phyloP scores from a whole-genome alignment of 1,139 yeast genomes.

The Hyphopichia pseudoburtonii region DNA sequence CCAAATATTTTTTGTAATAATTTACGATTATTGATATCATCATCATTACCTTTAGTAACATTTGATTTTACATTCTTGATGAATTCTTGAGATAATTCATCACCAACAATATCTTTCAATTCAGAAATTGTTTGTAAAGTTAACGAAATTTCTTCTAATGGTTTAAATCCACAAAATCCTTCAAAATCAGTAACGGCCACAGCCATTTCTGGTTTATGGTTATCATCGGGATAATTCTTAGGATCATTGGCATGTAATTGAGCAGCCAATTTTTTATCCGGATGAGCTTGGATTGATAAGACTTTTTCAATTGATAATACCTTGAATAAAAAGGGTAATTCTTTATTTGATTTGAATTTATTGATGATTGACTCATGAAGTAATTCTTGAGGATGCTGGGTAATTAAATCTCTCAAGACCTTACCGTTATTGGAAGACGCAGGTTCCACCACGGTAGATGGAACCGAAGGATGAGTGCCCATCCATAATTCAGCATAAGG shows the following conservation, averaged over 20 bases:
- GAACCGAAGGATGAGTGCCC: conserved; percentile 97
- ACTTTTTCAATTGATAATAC: conserved; percentile 92
- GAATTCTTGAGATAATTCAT: conserved; percentile 54
- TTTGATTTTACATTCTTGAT: conserved; percentile 44
- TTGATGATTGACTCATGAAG: conserved; percentile 58
- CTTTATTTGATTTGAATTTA: conserved; percentile 68
- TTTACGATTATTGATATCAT: conserved; percentile 55
- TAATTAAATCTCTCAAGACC: conserved; percentile 64
- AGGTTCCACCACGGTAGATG: conserved; percentile 59
- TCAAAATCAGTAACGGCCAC: conserved; percentile 93
- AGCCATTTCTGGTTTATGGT: conserved; percentile 99
- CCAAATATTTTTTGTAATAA: conserved; percentile 75
- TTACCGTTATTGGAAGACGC: conserved; percentile 37
- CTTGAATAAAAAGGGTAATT: conserved; percentile 89
- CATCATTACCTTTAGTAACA: conserved; percentile 45
- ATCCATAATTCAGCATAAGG: conserved; percentile 97
- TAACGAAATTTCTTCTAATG: conserved; percentile 69
- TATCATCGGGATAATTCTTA: conserved; percentile 92
- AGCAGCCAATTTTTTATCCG: conserved; percentile 82
- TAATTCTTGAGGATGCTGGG: conserved; percentile 55
- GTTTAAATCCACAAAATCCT: conserved; percentile 98
- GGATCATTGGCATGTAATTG: conserved; percentile 82
- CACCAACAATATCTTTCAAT: conserved; percentile 68
- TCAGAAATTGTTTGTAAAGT: conserved; percentile 75
- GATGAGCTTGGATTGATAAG: conserved; percentile 95